phyloP scores from a whole-genome alignment of 352 stramenopile species.

The Plasmopara viticola region DNA sequence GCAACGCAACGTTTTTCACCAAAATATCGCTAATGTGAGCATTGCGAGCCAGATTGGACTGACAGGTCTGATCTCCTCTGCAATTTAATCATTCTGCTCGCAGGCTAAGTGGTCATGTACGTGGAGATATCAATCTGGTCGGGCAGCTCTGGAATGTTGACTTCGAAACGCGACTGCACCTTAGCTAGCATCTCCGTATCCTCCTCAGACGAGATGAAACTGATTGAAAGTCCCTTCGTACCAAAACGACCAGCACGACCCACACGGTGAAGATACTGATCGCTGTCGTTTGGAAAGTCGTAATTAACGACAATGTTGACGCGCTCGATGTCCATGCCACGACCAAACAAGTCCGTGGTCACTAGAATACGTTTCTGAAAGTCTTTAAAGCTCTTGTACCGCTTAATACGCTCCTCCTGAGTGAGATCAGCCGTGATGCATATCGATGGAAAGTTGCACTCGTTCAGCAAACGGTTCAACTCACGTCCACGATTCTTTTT shows the following conservation, averaged over 20 bases:
- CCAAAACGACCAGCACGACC: conserved; percentile 98
- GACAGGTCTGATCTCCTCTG: conserved; percentile 9
- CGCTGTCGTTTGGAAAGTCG: conserved; percentile 97
- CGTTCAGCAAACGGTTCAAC: conserved; percentile 97
- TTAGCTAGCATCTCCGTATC: conserved; percentile 98
- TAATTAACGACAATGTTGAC: conserved; percentile 99
- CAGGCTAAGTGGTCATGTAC: conserved; percentile 92
- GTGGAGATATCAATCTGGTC: conserved; percentile 99
- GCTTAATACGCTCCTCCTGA: conserved; percentile 97
- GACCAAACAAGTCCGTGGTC: conserved; percentile 98
- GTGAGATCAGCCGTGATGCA: conserved; percentile 98
- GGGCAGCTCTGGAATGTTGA: conserved; percentile 98
- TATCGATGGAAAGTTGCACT: conserved; percentile 99
- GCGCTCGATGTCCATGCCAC: conserved; percentile 99
- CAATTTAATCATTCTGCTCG: conserved; percentile 1
- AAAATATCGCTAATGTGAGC: conserved; percentile 24
- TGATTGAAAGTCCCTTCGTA: conserved; percentile 99
- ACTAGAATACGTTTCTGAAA: conserved; percentile 99
- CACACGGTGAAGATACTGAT: conserved; percentile 99
- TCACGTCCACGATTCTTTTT: conserved; percentile 96
- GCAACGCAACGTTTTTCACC: conserved; percentile 18
- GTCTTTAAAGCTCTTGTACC: conserved; percentile 99
- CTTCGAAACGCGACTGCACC: conserved; percentile 98
- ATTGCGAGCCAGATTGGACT: conserved; percentile 27
- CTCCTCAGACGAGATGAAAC: conserved; percentile 97